Evolutionary conservation across 306 rosid genomes (phyloP).

Genomic region (Pachyrhizus erosus): DNA sequence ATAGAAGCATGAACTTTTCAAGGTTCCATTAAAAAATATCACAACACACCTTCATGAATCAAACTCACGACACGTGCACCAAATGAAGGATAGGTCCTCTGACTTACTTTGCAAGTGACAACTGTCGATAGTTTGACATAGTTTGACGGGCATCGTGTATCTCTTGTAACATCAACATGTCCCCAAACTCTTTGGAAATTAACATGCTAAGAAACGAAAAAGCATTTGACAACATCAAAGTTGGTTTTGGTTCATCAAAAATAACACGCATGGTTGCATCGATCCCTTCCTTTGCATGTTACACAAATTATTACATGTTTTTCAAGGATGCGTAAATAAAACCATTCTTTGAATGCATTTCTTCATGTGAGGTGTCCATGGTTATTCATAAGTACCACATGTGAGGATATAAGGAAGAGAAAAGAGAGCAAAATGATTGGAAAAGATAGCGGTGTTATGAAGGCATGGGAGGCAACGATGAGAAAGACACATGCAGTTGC

Average conservation of each 20-base stretch:
- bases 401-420: background rate
- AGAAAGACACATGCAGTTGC: constrained; percentile 83
- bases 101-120: constrained; percentile 43
- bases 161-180: constrained; percentile 37
- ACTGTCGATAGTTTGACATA: constrained; percentile 38
- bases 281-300: constrained; percentile 19
- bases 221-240: constrained; percentile 35
- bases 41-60: constrained; percentile 17
- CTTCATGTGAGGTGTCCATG: constrained; percentile 39
- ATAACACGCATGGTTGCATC: constrained; percentile 23
- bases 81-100: constrained; percentile 34
- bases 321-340: constrained; percentile 20
- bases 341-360: constrained; percentile 27
- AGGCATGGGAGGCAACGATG: constrained; percentile 96
- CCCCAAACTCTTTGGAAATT: constrained; percentile 40
- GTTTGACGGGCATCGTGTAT: constrained; percentile 28
- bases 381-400: background rate
- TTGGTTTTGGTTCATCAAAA: constrained; percentile 43
- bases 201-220: constrained; percentile 40
- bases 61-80: constrained; percentile 6
- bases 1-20: background rate
- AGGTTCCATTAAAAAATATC: constrained; percentile 24
- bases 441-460: constrained; percentile 72
- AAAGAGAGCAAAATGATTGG: constrained; percentile 56
- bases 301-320: background rate